A percentile compares a stretch with the other conserved stretches of the same genome.
phyloP scores from a whole-genome alignment of 2,329 filamentous ascomycete genomes.

The Monilinia laxa region DNA sequence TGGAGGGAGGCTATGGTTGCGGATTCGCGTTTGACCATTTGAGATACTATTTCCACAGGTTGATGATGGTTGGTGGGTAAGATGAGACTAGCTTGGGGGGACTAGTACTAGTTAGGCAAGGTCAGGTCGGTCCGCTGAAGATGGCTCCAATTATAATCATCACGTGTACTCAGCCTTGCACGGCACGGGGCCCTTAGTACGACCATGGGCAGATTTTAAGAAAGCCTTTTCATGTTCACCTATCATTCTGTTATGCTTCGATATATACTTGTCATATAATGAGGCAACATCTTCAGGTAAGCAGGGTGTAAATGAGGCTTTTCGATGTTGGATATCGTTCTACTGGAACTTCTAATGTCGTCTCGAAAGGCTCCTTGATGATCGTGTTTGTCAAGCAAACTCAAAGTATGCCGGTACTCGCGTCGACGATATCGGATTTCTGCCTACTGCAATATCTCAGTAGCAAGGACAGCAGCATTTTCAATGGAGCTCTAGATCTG shows the following conservation, averaged over 20 bases:
- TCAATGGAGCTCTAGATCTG: background rate
- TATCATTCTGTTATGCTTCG: background rate
- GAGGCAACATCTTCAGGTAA: background rate
- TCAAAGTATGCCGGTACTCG: background rate
- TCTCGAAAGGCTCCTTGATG: background rate
- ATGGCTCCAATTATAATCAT: background rate
- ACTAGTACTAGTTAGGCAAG: too few relatives aligned
- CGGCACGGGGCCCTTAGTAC: background rate
- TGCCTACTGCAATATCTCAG: background rate
- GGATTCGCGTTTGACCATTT: too few relatives aligned
- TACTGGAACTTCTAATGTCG: background rate
- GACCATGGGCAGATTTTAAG: background rate
- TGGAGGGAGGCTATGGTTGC: too few relatives aligned
- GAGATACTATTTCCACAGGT: too few relatives aligned
- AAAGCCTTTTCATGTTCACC: background rate
- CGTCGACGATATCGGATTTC: background rate
- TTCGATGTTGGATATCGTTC: background rate
- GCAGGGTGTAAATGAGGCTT: slow-evolving; percentile 1
- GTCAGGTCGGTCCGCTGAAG: too few relatives aligned
- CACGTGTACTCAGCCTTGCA: background rate
- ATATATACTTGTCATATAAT: background rate
- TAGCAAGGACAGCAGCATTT: background rate
- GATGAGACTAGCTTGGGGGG: too few relatives aligned
- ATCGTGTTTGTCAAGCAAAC: background rate
- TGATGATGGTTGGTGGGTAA: too few relatives aligned